Percentiles rank a stretch among this genome's conserved stretches.
Evolutionary conservation across 345 rosid species (phyloP).

Genomic region (Populus pruinosa): DNA sequence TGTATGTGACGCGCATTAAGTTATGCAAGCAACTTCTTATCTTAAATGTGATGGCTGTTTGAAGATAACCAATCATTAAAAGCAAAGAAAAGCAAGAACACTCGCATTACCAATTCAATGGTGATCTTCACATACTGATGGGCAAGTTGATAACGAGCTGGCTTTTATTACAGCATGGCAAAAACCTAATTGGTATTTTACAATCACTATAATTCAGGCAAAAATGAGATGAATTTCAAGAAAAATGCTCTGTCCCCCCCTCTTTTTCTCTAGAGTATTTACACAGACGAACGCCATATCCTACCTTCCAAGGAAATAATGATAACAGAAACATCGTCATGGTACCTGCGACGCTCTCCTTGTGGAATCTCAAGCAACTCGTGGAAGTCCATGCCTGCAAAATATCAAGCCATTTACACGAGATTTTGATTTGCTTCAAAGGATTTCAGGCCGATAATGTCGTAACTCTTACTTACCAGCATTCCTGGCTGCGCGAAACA

Average conservation of each 20-base stretch:
- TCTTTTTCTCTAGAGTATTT: neutral
- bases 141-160: too few species aligned
- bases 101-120: too few species aligned
- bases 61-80: too few species aligned
- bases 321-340: constrained; percentile 84
- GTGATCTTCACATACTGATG: too few species aligned
- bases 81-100: too few species aligned
- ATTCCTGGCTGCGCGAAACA: constrained; percentile 34
- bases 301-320: constrained; percentile 91
- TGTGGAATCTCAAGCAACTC: constrained; percentile 87
- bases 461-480: constrained; percentile 16
- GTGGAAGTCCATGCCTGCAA: constrained; percentile 57
- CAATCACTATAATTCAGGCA: too few species aligned
- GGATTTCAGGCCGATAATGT: neutral
- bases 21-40: too few species aligned
- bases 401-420: neutral
- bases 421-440: neutral
- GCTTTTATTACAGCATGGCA: too few species aligned
- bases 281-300: constrained; percentile 53
- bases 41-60: too few species aligned
- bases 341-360: constrained; percentile 87
- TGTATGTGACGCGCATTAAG: too few species aligned
- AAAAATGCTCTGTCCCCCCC: neutral
- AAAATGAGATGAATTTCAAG: neutral
- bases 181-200: too few species aligned